Conservation (phyloP, 306 rosid genomes). For the Glycine latifolia region DNA sequence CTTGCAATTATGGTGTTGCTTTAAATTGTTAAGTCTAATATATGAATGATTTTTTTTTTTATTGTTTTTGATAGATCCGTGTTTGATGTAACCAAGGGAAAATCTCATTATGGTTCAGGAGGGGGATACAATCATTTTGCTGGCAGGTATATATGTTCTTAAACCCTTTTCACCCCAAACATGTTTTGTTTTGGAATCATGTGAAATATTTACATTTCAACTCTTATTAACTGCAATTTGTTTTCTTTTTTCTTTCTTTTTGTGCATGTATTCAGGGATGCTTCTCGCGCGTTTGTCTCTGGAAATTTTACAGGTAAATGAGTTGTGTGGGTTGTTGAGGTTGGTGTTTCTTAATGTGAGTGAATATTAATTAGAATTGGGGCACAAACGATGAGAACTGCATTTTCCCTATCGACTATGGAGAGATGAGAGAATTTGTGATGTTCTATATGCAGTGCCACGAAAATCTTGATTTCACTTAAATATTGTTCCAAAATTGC, state of each 20-base stretch:
- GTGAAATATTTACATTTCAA: conserved; percentile 35
- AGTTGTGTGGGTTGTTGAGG: conserved; percentile 20
- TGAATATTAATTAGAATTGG: conserved; percentile 13
- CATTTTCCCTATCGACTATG: neutral
- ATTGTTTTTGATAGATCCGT: conserved; percentile 64
- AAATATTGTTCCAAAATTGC: neutral
- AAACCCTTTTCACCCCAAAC: conserved; percentile 1
- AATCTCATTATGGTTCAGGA: conserved; percentile 89
- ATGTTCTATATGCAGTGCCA: neutral
- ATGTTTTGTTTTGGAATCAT: conserved; percentile 17
- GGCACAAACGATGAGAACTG: neutral
- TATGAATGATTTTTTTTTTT: neutral
- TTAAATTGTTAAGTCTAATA: conserved; percentile 24
- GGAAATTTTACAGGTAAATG: conserved; percentile 93
- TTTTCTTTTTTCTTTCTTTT: neutral
- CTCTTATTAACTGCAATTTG: conserved; percentile 18
- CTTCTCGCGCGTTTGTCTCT: conserved; percentile 95
- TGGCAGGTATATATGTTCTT: conserved; percentile 70
- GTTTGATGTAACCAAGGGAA: conserved; percentile 91
- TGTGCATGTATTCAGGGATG: conserved; percentile 66
- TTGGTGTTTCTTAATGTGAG: neutral
- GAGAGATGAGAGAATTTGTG: neutral
- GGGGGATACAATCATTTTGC: conserved; percentile 95
- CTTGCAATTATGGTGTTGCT: neutral
- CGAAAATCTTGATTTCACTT: neutral